Conservation (phyloP, 202 grass and related monocot genomes). For the Brachypodium distachyon region DNA sequence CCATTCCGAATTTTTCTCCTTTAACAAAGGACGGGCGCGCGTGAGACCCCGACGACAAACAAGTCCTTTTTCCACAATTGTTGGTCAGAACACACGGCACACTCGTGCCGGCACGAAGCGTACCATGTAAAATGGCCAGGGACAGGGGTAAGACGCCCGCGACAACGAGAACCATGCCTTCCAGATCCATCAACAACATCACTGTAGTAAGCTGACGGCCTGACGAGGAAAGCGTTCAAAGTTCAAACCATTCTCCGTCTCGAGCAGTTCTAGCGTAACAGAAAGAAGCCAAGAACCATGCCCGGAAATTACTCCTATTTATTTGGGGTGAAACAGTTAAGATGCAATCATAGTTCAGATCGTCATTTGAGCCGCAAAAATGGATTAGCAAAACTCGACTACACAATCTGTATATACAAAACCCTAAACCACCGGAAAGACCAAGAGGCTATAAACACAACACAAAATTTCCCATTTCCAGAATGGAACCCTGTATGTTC, state of each 20-base stretch:
- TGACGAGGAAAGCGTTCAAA: neutral
- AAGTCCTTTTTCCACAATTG: neutral
- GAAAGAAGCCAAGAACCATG: neutral
- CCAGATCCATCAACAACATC: neutral
- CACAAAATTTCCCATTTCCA: conserved; percentile 9
- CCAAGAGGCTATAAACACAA: conserved; percentile 32
- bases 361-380: conserved; percentile 24
- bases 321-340: neutral
- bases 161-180: neutral
- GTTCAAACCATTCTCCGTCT: neutral
- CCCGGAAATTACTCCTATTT: conserved; percentile 9
- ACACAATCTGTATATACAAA: neutral
- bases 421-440: neutral
- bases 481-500: neutral
- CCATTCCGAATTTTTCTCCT: neutral
- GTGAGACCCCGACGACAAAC: too few relatives aligned
- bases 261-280: neutral
- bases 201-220: too few relatives aligned
- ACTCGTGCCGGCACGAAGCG: neutral
- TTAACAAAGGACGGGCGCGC: too few relatives aligned
- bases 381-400: conserved; percentile 10
- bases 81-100: neutral
- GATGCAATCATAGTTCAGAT: neutral
- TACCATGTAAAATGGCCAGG: neutral
- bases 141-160: neutral